Evolutionary conservation across 805 yeast species (phyloP), one percentile per base, ranked within the genome.

Genomic region (Schwanniomyces pseudopolymorphus): DNA sequence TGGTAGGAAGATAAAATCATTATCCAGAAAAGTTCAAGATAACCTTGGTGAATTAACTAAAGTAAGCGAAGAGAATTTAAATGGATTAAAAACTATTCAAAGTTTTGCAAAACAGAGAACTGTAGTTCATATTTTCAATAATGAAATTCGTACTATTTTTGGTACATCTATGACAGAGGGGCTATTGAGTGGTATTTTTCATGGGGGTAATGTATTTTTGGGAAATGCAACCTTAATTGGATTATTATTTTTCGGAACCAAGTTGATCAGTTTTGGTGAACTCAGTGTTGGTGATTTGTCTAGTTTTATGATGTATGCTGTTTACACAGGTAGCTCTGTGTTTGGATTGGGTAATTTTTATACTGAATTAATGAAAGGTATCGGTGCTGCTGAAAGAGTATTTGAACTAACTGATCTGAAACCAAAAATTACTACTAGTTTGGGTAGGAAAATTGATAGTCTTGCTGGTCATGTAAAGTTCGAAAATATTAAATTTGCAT

Each of bases 311-410:
- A 87, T 92, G 94, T 92, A 92, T 67, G 94, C 97, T 0, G 89
- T 89, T 1, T 92, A 88, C 64, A 87, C 96, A 2, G 98, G 97
- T 0, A 76, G 89, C n/a, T 89, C 97, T 7, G 87, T 91, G 57
- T 87, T 87, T 65, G 96, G 97, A 0, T 63, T 92, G 16, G 92
- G 96, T 0, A 87, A 87, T 58, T 92, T 92, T 62, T 92, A 91
- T 61, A 83, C 96, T 2, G 98, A 92, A 64, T 71, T 92, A 48
- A 92, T 92, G 97, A 92, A 92, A 69, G 98, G 97, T 46, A 87
- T 91, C 6, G 98, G 98, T 42, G 97, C 98, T 0, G 94, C 97
- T 0, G 85, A 90, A 42, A 75, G 98, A 49, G 80, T 92, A 21
- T 91, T 92, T 70, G 98, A 92, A 62, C 72, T 92, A 42, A 81